Evolutionary conservation across 2,329 filamentous ascomycete species (phyloP).

Genomic region (Blastomyces percursus): DNA sequence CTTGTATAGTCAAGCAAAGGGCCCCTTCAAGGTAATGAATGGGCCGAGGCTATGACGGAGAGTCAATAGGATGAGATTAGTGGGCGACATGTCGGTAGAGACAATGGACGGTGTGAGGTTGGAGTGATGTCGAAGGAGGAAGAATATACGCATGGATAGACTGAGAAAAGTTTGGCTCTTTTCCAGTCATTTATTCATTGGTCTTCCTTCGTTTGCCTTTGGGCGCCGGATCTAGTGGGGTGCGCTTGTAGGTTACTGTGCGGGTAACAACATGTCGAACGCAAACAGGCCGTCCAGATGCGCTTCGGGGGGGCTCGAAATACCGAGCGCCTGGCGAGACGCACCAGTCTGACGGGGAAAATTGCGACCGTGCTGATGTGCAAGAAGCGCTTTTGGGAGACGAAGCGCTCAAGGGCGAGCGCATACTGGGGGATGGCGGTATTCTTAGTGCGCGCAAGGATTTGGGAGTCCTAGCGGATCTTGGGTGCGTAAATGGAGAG

Average conservation of each 20-base stretch:
- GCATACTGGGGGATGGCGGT: constrained; percentile 56
- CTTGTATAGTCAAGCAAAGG: not conserved
- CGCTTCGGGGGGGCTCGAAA: constrained; percentile 49
- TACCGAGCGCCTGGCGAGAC: constrained; percentile 56
- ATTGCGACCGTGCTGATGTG: constrained; percentile 58
- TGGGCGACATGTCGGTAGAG: not conserved
- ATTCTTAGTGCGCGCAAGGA: constrained; percentile 56
- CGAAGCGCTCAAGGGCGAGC: constrained; percentile 35
- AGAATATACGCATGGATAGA: not conserved
- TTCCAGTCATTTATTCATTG: constrained; percentile 8
- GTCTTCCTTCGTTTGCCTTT: constrained; percentile 85
- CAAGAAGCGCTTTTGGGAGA: constrained; percentile 49
- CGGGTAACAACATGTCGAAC: constrained; percentile 89
- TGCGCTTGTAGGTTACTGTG: constrained; percentile 65
- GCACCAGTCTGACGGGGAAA: constrained; percentile 66
- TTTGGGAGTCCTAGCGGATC: constrained; percentile 50
- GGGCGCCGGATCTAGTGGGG: constrained; percentile 72
- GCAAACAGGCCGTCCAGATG: constrained; percentile 52
- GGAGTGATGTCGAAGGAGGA: not conserved
- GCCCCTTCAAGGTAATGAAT: not conserved
- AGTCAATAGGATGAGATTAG: not conserved
- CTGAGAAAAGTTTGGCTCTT: not conserved
- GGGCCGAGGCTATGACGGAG: not conserved
- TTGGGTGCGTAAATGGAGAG: constrained; percentile 46
- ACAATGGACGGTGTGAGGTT: not conserved